Evolutionary conservation across 2,329 filamentous ascomycete species (phyloP), one percentile per base, ranked within the genome.

Genomic region (Epichloe sp.): DNA sequence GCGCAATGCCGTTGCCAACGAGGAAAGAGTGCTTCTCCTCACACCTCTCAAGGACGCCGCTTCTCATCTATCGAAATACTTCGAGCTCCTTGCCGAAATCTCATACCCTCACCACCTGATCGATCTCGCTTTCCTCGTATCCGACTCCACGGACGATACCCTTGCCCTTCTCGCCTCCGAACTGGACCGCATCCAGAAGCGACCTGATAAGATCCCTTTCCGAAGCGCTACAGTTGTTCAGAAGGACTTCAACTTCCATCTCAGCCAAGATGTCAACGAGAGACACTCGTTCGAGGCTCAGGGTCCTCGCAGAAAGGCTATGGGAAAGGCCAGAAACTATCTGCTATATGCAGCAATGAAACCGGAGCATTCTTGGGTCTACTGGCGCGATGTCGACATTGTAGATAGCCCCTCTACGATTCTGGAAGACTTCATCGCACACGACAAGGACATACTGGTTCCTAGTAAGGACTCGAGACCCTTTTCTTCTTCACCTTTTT

Each of bases 371-470:
- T 91, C 89, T 8, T 98, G 93, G 93, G 90, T 97, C 8, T 97
- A 96, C 68, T 98, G 93, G 93, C 82, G 93, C 54, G 93, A 98
- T 66, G 90, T 95, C 47, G 93, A 98, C 67, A 96, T 98, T 60
- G 82, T 87, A 45, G 90, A 98, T 63, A 95, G 86, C 65, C 88
- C 91, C 2, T 77, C 79, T 56, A 83, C 79, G 63, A 94, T 98
- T 54, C 75, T 98, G 36, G 90, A 98, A 71, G 93, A 98, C 62
- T 94, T 98, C 59, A 86, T 95, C 60, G 87, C 88, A 19, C 93
- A 97, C 63, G 87, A 98, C 66, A 83, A 83, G 63, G 93, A 98
- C 66, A 80, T 98, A 53, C 72, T 98, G 52, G 91, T 97, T 59
- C 93, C 93, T 0, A 98, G 90, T 96, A 84, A 63, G 87, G 73